Conservation (phyloP, 2,329 filamentous ascomycete species). For the Pseudocercospora macadamiae region DNA sequence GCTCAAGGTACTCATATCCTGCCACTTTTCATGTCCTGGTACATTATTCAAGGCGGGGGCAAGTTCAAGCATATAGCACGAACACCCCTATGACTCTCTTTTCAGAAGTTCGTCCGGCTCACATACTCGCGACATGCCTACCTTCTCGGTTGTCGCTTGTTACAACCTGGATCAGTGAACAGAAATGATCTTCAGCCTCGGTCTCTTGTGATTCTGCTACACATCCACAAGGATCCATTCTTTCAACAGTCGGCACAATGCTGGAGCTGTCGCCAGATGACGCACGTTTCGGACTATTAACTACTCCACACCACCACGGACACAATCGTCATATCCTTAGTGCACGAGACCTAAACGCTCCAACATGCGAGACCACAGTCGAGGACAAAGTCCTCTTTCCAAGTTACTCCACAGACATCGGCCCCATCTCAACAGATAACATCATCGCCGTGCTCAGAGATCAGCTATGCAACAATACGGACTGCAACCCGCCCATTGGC, state of each 20-base stretch:
- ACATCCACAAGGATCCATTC: not conserved
- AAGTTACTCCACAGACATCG: conserved; percentile 17
- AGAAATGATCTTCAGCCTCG: not conserved
- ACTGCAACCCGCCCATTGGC: conserved; percentile 10
- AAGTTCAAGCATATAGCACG: conserved; percentile 4
- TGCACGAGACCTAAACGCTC: not conserved
- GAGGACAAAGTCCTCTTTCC: conserved; percentile 14
- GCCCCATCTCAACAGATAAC: conserved; percentile 14
- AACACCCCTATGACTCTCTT: not conserved
- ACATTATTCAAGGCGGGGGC: not conserved
- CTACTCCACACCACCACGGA: not conserved
- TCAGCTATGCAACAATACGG: conserved; percentile 16
- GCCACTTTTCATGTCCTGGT: not conserved
- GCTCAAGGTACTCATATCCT: not conserved
- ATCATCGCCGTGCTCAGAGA: conserved; percentile 13
- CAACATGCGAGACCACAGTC: conserved; percentile 1
- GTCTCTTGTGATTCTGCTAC: conserved; percentile 1
- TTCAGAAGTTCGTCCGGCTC: not conserved
- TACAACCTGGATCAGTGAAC: not conserved
- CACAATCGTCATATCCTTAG: not conserved
- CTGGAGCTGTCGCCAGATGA: not conserved
- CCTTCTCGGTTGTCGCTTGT: not conserved
- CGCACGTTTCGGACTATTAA: not conserved
- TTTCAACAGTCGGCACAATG: not conserved
- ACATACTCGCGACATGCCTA: not conserved